These are phyloP conservation scores for Alternaria hordeiaustralica DNA, from an alignment of 2,329 filamentous ascomycete species.

Conservation along the genomic window DNA sequence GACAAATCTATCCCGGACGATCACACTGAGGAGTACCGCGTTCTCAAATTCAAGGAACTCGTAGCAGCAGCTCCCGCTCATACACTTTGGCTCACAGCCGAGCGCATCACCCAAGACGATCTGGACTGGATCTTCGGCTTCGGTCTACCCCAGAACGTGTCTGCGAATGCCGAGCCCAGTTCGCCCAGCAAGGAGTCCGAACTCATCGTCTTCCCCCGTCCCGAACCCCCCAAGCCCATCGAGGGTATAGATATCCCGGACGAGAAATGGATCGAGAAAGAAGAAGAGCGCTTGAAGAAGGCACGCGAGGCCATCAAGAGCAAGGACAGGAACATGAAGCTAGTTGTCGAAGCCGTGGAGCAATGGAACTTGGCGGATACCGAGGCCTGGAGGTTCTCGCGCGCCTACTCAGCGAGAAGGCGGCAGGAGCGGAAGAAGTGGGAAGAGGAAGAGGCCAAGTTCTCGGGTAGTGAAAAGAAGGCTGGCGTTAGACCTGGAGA, in stretches of 20 bases:
- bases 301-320: conserved; percentile 53
- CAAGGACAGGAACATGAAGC: conserved; percentile 36
- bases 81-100: conserved; percentile 83
- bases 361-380: conserved; percentile 70
- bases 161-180: conserved; percentile 61
- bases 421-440: conserved; percentile 69
- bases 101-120: conserved; percentile 67
- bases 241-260: conserved; percentile 59
- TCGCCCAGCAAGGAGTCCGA: conserved; percentile 66
- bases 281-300: conserved; percentile 63
- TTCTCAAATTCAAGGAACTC: conserved; percentile 79
- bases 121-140: conserved; percentile 93
- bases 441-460: conserved; percentile 73
- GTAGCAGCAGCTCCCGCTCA: conserved; percentile 71
- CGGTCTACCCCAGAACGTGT: conserved; percentile 67
- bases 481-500: conserved; percentile 56
- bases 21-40: conserved; percentile 68
- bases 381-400: conserved; percentile 77
- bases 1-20: conserved; percentile 70
- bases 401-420: conserved; percentile 69
- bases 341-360: conserved; percentile 53
- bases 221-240: conserved; percentile 54
- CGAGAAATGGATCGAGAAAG: conserved; percentile 61
- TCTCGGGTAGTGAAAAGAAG: conserved; percentile 64
- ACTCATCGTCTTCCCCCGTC: conserved; percentile 53